Conservation (phyloP, 257 asterid species). For the Nicotiana tabacum region DNA sequence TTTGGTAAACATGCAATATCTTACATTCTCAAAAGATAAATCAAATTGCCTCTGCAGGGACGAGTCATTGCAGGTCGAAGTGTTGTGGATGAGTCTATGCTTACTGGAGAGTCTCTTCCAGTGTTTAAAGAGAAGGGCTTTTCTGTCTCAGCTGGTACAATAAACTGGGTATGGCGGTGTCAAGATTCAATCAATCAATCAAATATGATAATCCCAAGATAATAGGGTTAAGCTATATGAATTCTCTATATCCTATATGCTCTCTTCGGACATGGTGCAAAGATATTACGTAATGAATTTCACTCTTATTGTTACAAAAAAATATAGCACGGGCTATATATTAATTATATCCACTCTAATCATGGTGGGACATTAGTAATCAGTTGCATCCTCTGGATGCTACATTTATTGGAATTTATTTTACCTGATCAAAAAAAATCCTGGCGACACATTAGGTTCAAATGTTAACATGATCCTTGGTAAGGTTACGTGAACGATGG, state of each 20-base stretch:
- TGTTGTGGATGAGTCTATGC: slow-evolving; percentile 99
- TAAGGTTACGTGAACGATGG: neutral
- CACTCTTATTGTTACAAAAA: neutral
- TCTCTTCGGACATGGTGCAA: neutral
- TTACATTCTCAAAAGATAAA: slow-evolving; percentile 21
- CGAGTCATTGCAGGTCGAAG: slow-evolving; percentile 89
- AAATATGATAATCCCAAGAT: slow-evolving; percentile 3
- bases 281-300: neutral
- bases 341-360: neutral
- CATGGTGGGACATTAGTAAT: neutral
- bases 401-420: too few species aligned
- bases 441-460: neutral
- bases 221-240: neutral
- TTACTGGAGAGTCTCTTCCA: slow-evolving; percentile 98
- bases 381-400: too few species aligned
- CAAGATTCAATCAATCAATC: slow-evolving; percentile 1
- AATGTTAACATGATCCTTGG: neutral
- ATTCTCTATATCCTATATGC: neutral
- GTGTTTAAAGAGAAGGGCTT: slow-evolving; percentile 81
- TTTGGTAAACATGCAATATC: slow-evolving; percentile 11
- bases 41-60: slow-evolving; percentile 55
- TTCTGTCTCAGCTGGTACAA: slow-evolving; percentile 88
- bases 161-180: slow-evolving; percentile 79
- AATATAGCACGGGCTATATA: neutral
- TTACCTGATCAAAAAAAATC: neutral